Evolutionary conservation across 2,329 filamentous ascomycete species (phyloP).

Genomic region (Paraphoma chrysanthemicola): DNA sequence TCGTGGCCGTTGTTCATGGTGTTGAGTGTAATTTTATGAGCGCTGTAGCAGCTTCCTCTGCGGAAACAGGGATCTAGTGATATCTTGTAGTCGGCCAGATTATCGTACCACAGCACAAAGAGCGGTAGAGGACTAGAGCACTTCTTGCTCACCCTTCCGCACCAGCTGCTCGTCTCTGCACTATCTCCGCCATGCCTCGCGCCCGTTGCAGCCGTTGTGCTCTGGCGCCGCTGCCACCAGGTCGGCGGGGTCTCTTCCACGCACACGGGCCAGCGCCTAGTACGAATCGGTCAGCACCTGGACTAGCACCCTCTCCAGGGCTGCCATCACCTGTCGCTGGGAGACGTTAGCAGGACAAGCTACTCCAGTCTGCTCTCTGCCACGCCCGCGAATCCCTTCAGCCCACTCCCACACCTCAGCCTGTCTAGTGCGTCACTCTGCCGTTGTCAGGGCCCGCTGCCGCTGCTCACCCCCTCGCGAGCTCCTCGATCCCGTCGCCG

Average conservation of each 20-base stretch:
- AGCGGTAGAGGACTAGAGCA: neutral
- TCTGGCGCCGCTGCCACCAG: conserved; percentile 5
- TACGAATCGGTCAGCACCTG: conserved; percentile 17
- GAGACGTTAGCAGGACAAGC: conserved; percentile 19
- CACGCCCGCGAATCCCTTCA: conserved; percentile 13
- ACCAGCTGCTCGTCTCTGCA: neutral
- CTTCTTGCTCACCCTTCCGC: neutral
- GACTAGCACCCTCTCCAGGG: conserved; percentile 13
- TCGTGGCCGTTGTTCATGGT: conserved; percentile 19
- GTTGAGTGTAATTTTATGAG: neutral
- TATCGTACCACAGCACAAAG: neutral
- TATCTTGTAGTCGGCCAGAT: neutral
- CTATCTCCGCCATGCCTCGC: neutral
- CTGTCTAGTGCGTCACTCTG: conserved; percentile 21
- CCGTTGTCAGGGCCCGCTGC: conserved; percentile 29
- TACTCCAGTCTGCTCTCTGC: conserved; percentile 19
- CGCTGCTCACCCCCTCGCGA: conserved; percentile 26
- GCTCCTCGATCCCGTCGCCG: conserved; percentile 28
- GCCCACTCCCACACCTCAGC: neutral
- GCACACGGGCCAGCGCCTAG: conserved; percentile 25
- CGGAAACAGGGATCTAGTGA: conserved; percentile 13
- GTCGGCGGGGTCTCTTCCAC: conserved; percentile 6
- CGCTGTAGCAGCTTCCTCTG: conserved; percentile 7
- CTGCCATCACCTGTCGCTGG: conserved; percentile 31
- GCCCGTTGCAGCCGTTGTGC: conserved; percentile 1